phyloP scores from a whole-genome alignment of 2,329 filamentous ascomycete species.

The Passalora sequoiae region DNA sequence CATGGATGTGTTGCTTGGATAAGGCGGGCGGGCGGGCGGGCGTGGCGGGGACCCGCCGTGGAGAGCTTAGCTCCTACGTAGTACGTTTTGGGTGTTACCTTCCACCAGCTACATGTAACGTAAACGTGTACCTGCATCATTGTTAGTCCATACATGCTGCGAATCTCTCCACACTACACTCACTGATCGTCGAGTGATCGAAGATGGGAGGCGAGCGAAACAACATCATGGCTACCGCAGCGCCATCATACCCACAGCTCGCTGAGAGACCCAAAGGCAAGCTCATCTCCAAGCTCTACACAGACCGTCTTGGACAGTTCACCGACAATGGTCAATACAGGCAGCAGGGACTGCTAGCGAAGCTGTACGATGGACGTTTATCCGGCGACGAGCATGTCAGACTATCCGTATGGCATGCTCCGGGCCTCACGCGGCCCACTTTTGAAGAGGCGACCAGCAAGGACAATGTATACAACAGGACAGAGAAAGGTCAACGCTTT shows the following conservation, averaged over 20 bases:
- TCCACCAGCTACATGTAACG: too few relatives aligned
- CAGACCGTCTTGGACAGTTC: slow-evolving; percentile 75
- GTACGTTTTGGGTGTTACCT: too few relatives aligned
- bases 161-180: too few relatives aligned
- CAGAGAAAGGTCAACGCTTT: slow-evolving; percentile 71
- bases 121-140: too few relatives aligned
- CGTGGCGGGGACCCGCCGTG: too few relatives aligned
- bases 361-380: slow-evolving; percentile 63
- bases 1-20: too few relatives aligned
- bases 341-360: slow-evolving; percentile 47
- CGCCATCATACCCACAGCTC: slow-evolving; percentile 45
- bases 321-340: slow-evolving; percentile 64
- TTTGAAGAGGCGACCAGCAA: slow-evolving; percentile 74
- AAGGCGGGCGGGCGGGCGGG: too few relatives aligned
- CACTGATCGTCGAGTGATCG: too few relatives aligned
- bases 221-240: slow-evolving; percentile 21
- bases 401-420: slow-evolving; percentile 63
- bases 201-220: slow-evolving; percentile 39
- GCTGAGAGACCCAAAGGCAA: slow-evolving; percentile 60
- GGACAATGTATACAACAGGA: slow-evolving; percentile 64
- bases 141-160: too few relatives aligned
- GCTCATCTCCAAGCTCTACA: slow-evolving; percentile 79
- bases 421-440: slow-evolving; percentile 69
- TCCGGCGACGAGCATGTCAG: slow-evolving; percentile 72
- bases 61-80: too few relatives aligned